phyloP scores from a whole-genome alignment of 179 eudicot species.

The Spergularia azorica region DNA sequence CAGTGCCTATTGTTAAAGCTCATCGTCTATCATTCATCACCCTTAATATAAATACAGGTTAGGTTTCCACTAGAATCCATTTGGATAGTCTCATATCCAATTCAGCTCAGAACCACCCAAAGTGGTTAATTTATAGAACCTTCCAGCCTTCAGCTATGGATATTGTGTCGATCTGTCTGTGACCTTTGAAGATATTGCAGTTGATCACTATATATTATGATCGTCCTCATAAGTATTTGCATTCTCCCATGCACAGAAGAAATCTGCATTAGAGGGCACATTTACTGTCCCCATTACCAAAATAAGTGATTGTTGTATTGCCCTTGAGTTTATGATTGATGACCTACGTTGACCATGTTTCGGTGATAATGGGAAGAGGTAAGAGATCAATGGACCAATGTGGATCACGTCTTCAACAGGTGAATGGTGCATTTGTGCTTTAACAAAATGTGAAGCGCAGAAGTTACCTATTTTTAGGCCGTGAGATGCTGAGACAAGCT shows the following conservation, averaged over 20 bases:
- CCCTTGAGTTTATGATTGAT: background rate
- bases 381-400: background rate
- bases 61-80: conserved; percentile 7
- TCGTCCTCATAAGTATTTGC: background rate
- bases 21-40: background rate
- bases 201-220: background rate
- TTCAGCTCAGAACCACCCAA: background rate
- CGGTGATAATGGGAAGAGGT: background rate
- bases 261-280: background rate
- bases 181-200: background rate
- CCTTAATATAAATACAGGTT: background rate
- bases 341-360: background rate
- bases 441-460: too few species aligned
- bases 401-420: too few species aligned
- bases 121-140: background rate
- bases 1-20: background rate
- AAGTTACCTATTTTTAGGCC: too few species aligned
- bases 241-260: background rate
- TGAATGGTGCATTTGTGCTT: too few species aligned
- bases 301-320: background rate
- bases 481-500: too few species aligned
- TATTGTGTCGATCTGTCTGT: background rate
- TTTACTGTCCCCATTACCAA: background rate
- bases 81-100: background rate
- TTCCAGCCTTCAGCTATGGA: background rate